A percentile compares a stretch with the other conserved stretches of the same genome.
Conservation (phyloP, 2,329 filamentous ascomycete genomes). For the Fusarium staphyleae region DNA sequence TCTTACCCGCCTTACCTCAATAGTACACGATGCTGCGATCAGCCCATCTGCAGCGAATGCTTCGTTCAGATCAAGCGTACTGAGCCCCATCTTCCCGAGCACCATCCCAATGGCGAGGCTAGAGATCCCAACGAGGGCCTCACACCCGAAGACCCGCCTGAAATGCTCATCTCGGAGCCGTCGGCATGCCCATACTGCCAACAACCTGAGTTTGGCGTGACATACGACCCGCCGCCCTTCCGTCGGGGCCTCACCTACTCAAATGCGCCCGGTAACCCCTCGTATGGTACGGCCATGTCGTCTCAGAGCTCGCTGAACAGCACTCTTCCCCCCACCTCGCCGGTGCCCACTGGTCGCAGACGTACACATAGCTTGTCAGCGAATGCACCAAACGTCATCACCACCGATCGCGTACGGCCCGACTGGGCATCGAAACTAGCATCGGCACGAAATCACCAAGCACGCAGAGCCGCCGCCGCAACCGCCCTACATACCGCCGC, state of each 20-base stretch:
- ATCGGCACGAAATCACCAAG: conserved; percentile 82
- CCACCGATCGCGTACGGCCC: conserved; percentile 88
- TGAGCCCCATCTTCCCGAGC: conserved; percentile 88
- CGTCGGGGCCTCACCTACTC: conserved; percentile 80
- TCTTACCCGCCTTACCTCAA: conserved; percentile 96
- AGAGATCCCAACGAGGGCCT: conserved; percentile 48
- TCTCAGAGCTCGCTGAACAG: conserved; percentile 83
- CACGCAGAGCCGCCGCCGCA: conserved; percentile 87
- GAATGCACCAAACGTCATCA: conserved; percentile 84
- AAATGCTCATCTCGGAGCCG: conserved; percentile 85
- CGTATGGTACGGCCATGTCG: conserved; percentile 75
- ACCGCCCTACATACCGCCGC: conserved; percentile 95
- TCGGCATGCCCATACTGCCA: conserved; percentile 95
- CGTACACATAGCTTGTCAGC: conserved; percentile 74
- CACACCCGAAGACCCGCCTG: conserved; percentile 59
- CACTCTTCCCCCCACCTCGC: conserved; percentile 52
- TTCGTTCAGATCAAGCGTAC: conserved; percentile 98
- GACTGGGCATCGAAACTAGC: conserved; percentile 94
- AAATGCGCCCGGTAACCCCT: conserved; percentile 50
- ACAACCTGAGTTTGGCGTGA: conserved; percentile 94
- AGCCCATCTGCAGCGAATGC: conserved; percentile 96
- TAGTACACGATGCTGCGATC: conserved; percentile 92
- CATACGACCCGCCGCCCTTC: conserved; percentile 88
- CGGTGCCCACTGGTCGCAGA: conserved; percentile 50
- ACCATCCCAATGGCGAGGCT: conserved; percentile 60